Evolutionary conservation across 768 basidiomycete species (phyloP), one percentile per base, ranked within the genome.

Genomic region (Glaciozyma antarctica): DNA sequence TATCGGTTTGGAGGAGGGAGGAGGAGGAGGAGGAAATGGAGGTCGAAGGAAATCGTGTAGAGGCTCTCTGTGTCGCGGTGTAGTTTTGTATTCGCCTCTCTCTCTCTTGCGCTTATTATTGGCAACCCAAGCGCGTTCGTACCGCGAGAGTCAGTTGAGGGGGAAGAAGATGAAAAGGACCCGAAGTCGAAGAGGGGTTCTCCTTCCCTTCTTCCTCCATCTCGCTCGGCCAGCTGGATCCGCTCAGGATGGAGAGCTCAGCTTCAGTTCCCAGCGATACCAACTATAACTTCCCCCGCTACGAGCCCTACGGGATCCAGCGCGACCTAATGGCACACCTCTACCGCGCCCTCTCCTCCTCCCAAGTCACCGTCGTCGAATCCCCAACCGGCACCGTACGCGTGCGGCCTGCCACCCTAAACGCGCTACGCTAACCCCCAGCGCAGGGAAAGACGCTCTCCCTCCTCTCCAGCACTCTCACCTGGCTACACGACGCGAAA

Each of bases 371-470:
- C 1, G 86, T 97, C 57, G 81, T 93, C 38, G 90, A 92, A 76
- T 88, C 87, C 70, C 90, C 90, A 0, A 92, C 90, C 0, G 90
- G 90, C 71, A 92, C 90, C 30, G 90, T 89, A 64, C 75, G 82
- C 26, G 15, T 34, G 22, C 21, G 24, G 58, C 47, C 8, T 28
- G 16, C 12, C 48, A 6, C 47, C 15, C 32, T 58, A 17, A 5
- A 10, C 32, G 32, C 24, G 15, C 41, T n/a, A 2, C 26, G 41
- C 41, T 57, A 13, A 57, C 41, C 12, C 32, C 13, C 8, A 13
- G 8, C 12, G 41, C 56, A 92, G 90, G 90, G 90, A 32, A 94
- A 94, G 76, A 91, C 90, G 0, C 77, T 91, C 43, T 88, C 85
- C 72, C 79, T 93, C 21, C 80, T 93, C 32, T 88, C 86, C 68